A percentile compares a stretch with the other conserved stretches of the same genome.
Evolutionary conservation across 345 rosid species (phyloP).

Genomic region (Lumnitzera littorea): DNA sequence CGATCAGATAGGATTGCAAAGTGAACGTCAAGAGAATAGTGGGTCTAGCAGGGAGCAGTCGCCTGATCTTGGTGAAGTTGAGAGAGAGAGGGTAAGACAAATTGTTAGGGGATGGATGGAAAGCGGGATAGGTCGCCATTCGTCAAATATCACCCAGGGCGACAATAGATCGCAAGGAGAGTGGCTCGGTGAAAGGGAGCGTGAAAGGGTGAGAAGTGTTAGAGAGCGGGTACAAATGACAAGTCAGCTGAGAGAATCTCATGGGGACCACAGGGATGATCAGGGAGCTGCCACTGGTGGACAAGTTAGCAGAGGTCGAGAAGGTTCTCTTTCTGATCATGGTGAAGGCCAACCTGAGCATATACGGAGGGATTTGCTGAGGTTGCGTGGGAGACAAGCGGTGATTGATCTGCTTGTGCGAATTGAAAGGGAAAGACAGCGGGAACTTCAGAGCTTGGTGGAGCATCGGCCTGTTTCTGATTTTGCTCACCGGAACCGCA

Average conservation of each 20-base stretch:
- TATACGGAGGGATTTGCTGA: constrained; percentile 58
- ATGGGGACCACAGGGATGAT: constrained; percentile 55
- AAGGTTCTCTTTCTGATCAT: constrained; percentile 42
- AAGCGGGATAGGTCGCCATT: constrained; percentile 60
- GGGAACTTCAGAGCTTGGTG: constrained; percentile 81
- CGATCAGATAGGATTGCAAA: constrained; percentile 43
- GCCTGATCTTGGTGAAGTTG: constrained; percentile 87
- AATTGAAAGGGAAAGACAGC: constrained; percentile 82
- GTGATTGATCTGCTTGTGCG: constrained; percentile 77
- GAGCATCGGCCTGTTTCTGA: constrained; percentile 98
- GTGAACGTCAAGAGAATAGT: constrained; percentile 46
- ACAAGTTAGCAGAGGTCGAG: constrained; percentile 45
- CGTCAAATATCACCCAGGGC: constrained; percentile 54
- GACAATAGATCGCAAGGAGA: constrained; percentile 66
- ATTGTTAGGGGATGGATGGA: constrained; percentile 95
- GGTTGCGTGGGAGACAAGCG: constrained; percentile 95
- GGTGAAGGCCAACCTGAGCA: constrained; percentile 80
- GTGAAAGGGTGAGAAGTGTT: constrained; percentile 95
- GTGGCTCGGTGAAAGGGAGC: constrained; percentile 97
- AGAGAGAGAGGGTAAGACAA: constrained; percentile 96
- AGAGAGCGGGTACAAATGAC: constrained; percentile 97
- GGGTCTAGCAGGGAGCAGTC: constrained; percentile 84
- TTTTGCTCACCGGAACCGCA: constrained; percentile 97
- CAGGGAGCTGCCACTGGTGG: constrained; percentile 35
- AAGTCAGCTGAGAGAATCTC: constrained; percentile 85